Base-by-base conservation (phyloP, 176 grass and related monocot species). In the Ampelocalamus luodianensis region DNA sequence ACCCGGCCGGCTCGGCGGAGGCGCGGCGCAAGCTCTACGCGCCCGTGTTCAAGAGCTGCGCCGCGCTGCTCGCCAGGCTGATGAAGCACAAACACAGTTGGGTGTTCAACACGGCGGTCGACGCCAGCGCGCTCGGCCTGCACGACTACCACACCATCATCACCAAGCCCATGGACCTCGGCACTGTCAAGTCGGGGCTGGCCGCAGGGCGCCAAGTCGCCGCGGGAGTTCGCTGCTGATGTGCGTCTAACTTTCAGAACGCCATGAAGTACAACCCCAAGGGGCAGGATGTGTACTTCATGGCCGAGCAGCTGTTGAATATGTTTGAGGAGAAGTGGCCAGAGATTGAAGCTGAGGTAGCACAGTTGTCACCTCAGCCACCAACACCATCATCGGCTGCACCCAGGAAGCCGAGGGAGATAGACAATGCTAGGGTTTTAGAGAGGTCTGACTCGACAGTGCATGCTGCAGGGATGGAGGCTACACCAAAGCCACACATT, bases 51-150 rank as follows among this genome's bases (percentile, higher is more conserved):
- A 91, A 87, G 87, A 95, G 46, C 65, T 98, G 95, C 73, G 59
- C 32, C 82, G 27, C 68, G 16, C 24, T 92, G 53, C 95, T 98
- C 6, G 6, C 69, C 16, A 93, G 87, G 93, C 84, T 98, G 9
- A 93, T 95, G 92, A 95, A 88, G 76, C 93, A 98, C 79, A 85
- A 83, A 44, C 85, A 92, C 69, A 85, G 89, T 16, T 98, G 95
- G 95, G 84, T 98, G 44, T 98, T 98, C 79, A 93, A 98, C 87
- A 86, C 63, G 48, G 93, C 95, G 2, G 95, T 98, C 39, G 95
- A 98, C 72, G 95, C 89, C 44, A 88, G 83, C 16, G 89, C 70
- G 42, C 93, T 98, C 5, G 89, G 95, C 37, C 78, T 98, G 43
- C 91, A 88, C 60, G 95, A 98, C 63, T 98, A 98, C 75, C 92